These are phyloP conservation scores for Aspergillus ostianus DNA, from an alignment of 495 filamentous ascomycete species.

Conservation along the genomic window DNA sequence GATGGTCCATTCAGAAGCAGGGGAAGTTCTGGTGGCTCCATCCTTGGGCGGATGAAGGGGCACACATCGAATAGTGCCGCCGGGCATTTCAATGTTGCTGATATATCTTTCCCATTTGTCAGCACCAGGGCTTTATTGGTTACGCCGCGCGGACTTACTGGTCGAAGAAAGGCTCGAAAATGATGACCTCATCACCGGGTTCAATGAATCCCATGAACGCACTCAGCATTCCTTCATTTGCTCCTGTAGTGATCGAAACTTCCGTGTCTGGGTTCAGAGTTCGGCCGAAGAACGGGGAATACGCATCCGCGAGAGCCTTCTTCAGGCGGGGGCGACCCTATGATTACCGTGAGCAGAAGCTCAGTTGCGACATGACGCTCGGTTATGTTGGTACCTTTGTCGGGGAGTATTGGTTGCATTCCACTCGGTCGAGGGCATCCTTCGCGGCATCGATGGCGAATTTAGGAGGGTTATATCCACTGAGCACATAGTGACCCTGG, in stretches of 20 bases:
- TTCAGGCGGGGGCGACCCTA: conserved; percentile 82
- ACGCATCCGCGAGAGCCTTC: conserved; percentile 87
- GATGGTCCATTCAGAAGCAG: conserved; percentile 84
- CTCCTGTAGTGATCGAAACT: conserved; percentile 91
- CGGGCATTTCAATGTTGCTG: conserved; percentile 96
- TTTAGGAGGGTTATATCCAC: conserved; percentile 90
- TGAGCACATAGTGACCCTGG: conserved; percentile 20
- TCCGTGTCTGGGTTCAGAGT: conserved; percentile 84
- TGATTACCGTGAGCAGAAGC: conserved; percentile 10
- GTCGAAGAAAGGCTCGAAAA: conserved; percentile 99
- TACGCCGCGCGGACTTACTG: conserved; percentile 58
- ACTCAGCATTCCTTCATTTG: conserved; percentile 92
- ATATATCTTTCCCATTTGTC: conserved; percentile 59
- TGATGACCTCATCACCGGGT: conserved; percentile 89
- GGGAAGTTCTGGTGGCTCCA: conserved; percentile 73
- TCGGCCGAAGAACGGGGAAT: conserved; percentile 79
- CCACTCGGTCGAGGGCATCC: conserved; percentile 82
- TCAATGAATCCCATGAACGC: conserved; percentile 99
- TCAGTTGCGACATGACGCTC: conserved; percentile 1
- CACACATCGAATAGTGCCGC: conserved; percentile 90
- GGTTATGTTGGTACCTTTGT: conserved; percentile 60
- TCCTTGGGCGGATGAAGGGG: conserved; percentile 88
- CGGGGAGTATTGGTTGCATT: conserved; percentile 98
- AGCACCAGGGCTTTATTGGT: conserved; percentile 8
- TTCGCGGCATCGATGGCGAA: conserved; percentile 94